Evolutionary conservation across 129 eudicot species (phyloP).

Genomic region (Apium graveolens): DNA sequence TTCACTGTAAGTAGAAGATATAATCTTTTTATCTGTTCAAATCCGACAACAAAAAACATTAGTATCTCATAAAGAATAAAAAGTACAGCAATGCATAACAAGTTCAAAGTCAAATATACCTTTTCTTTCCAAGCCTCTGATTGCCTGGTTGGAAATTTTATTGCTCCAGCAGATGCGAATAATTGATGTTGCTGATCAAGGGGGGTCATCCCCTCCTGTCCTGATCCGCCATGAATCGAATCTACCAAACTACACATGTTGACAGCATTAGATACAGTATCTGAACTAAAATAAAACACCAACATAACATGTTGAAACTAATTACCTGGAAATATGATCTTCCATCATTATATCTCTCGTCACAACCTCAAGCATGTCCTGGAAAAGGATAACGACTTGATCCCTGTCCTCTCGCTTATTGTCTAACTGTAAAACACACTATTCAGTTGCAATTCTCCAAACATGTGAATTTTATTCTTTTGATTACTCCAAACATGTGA

Average conservation of each 20-base stretch:
- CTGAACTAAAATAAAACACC: neutral
- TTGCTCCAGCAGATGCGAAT: constrained; percentile 91
- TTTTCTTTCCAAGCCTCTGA: constrained; percentile 96
- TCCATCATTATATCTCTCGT: constrained; percentile 96
- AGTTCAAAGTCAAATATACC: constrained; percentile 19
- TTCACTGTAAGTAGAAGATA: constrained; percentile 89
- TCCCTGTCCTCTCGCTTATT: constrained; percentile 86
- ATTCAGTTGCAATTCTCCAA: constrained; percentile 7
- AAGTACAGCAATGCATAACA: neutral
- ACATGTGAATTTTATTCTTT: too few species aligned
- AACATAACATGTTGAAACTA: neutral
- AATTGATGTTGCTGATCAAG: constrained; percentile 85
- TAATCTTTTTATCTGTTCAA: constrained; percentile 81
- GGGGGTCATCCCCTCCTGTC: constrained; percentile 54
- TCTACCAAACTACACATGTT: constrained; percentile 52
- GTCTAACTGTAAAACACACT: constrained; percentile 42
- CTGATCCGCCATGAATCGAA: constrained; percentile 59
- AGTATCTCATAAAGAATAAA: neutral
- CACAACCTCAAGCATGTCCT: constrained; percentile 99
- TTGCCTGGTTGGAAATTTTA: constrained; percentile 72
- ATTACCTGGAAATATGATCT: constrained; percentile 63
- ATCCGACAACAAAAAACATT: neutral
- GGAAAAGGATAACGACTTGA: constrained; percentile 95
- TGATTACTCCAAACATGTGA: too few species aligned
- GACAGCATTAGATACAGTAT: neutral